Percentiles rank a stretch among this genome's conserved stretches.
These are phyloP conservation scores for Chiua sp. DNA, from an alignment of 1,284 basidiomycete species.

Conservation along the genomic window DNA sequence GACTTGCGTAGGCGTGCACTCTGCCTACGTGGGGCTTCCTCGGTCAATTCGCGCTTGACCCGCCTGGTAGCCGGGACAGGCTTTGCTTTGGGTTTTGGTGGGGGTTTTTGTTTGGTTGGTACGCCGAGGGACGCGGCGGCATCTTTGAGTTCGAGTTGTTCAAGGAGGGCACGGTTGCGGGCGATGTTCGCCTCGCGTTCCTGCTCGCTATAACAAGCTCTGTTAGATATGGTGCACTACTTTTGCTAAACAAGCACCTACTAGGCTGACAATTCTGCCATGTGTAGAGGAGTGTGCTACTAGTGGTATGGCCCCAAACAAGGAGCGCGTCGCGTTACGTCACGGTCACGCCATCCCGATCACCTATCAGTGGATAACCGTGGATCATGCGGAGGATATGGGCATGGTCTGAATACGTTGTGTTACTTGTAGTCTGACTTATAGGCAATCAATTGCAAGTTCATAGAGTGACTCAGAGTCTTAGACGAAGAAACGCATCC, in stretches of 20 bases:
- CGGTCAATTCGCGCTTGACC: constrained; percentile 50
- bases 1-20: constrained; percentile 62
- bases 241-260: constrained; percentile 34
- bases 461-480: too few relatives aligned
- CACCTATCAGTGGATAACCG: too few relatives aligned
- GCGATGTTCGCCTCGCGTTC: constrained; percentile 81
- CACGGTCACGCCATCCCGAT: not conserved
- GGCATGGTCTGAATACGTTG: too few relatives aligned
- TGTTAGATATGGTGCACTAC: constrained; percentile 1
- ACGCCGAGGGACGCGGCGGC: constrained; percentile 57
- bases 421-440: too few relatives aligned
- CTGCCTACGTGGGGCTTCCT: constrained; percentile 59
- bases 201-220: constrained; percentile 57
- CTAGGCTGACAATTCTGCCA: constrained; percentile 58
- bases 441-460: too few relatives aligned
- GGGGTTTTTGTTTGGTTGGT: constrained; percentile 38
- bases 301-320: too few relatives aligned
- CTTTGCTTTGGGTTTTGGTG: constrained; percentile 55
- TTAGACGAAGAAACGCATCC: too few relatives aligned
- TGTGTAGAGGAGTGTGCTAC: too few relatives aligned
- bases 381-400: too few relatives aligned
- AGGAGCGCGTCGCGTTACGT: not conserved
- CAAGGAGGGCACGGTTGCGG: constrained; percentile 73
- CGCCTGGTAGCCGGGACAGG: constrained; percentile 64
- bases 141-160: constrained; percentile 69